Evolutionary conservation across 1,284 basidiomycete genomes (phyloP), one percentile per base, ranked within the genome.

Genomic region (Cutaneotrichosporon cavernicola): DNA sequence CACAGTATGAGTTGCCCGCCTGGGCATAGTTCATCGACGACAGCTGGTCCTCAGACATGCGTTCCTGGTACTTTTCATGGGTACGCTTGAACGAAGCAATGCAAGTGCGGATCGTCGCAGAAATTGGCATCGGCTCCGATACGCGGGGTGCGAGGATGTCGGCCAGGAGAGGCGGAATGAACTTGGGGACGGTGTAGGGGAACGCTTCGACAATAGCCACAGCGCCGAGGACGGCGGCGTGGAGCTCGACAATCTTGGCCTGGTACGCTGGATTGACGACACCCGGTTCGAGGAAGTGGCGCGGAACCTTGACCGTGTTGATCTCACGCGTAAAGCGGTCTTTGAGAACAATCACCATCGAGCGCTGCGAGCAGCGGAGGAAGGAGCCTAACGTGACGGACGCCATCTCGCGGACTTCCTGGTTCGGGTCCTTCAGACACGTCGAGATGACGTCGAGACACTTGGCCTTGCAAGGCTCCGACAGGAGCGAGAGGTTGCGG

Each of bases 351-450:
- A 90, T 82, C 71, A 98, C 94, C 73, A 89, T 90, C 65, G 91
- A 86, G 61, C 95, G 86, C 77, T 97, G 93, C 13, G 93, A 96
- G 75, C 93, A 97, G 68, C 96, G 86, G 43, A 99, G 86, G 69
- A 99, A 89, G 22, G 92, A 91, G 21, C 91, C 90, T 38, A 99
- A 83, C 49, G 92, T 90, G 76, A 89, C 89, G 5, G 91, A 91
- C n/a, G 92, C 91, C 85, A 91, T 94, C 78, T 94, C 91, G 65
- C 94, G 86, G 34, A 97, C 94, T 81, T 97, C 94, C 60, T 95
- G 88, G 74, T 96, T 96, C 74, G 91, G 90, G 76, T 97, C 94
- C 31, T 86, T 85, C 57, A 97, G 82, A 76, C 94, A 94, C 58
- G 21, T 70, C 56, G 61, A 62, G 11, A 67, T 67, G 50, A 60